Evolutionary conservation across 495 filamentous ascomycete species (phyloP), one percentile per base, ranked within the genome.

Genomic region (Talaromyces adpressus): DNA sequence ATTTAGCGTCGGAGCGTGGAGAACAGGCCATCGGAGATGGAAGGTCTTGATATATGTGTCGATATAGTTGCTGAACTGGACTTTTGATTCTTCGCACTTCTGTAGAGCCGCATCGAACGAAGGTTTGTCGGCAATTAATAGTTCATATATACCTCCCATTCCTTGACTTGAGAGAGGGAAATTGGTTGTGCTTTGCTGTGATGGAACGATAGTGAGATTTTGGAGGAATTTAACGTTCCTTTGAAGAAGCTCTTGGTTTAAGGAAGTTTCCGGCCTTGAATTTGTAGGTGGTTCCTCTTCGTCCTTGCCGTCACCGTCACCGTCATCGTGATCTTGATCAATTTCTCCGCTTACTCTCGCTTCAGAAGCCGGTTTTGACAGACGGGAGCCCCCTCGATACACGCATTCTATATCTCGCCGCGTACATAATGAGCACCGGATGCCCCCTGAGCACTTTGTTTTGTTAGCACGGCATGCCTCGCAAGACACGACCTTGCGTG

Each of bases 391-490:
- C 2, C 34, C 30, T 60, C 39, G 32, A 34, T 32, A 60, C 5
- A 34, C 45, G 32, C 58, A 60, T 16, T 47, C 22, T 18, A 60
- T 60, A 39, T 20, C 20, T 18, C 57, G 57, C 22, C 57, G 57
- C 6, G 32, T 41, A 60, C 58, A 60, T 25, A 45, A 29, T 11
- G 39, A 22, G 36, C 58, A 60, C 18, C 39, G 32, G 23, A 0
- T 47, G 14, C 58, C 58, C 2, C 58, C 58, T 1, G 58, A 60
- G 34, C 58, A 60, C 29, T 60, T 60, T 3, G 34, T 60, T 60
- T 60, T 60, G 14, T 60, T 60, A 60, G 58, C 34, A 14, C 58
- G 58, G 22, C 58, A 60, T 16, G 36, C 58, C 11, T 47, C 58
- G 34, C 58, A 60, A 30, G 58, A 47, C 16, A 47, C 20, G 12